Evolutionary conservation across 1,284 basidiomycete species (phyloP).

Genomic region (Ceratobasidium sp.): DNA sequence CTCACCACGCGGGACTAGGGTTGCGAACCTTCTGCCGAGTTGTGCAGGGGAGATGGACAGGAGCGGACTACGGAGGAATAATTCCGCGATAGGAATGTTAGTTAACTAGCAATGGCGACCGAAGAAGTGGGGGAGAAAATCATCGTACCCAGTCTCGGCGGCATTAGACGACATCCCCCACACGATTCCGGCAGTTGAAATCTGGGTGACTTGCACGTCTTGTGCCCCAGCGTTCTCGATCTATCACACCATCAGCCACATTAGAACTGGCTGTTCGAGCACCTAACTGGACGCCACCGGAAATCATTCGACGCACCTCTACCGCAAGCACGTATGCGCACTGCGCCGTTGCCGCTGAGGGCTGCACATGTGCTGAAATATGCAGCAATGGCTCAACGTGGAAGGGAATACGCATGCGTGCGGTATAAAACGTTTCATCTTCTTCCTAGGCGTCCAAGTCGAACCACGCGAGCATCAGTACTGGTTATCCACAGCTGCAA

Average conservation of each 20-base stretch:
- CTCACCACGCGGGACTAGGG: not conserved
- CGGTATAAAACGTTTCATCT: slow-evolving; percentile 63
- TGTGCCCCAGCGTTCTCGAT: slow-evolving; percentile 21
- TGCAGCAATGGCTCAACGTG: slow-evolving; percentile 68
- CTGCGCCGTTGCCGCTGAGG: slow-evolving; percentile 62
- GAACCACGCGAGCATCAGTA: not conserved
- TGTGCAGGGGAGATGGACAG: slow-evolving; percentile 29
- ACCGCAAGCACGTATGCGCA: slow-evolving; percentile 65
- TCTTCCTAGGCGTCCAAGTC: slow-evolving; percentile 56
- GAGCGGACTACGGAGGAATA: slow-evolving; percentile 2
- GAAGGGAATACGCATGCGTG: slow-evolving; percentile 65
- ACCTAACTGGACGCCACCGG: not conserved
- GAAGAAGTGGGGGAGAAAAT: not conserved
- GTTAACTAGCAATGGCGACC: slow-evolving; percentile 1
- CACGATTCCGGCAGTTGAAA: slow-evolving; percentile 28
- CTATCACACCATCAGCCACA: slow-evolving; percentile 10
- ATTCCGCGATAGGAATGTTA: slow-evolving; percentile 15
- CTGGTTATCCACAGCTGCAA: not conserved
- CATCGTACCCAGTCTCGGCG: slow-evolving; percentile 1
- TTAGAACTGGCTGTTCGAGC: not conserved
- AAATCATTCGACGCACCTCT: slow-evolving; percentile 52
- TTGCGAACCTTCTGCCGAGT: slow-evolving; percentile 17
- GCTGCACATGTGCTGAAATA: slow-evolving; percentile 61
- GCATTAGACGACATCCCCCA: slow-evolving; percentile 1
- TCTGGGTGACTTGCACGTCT: slow-evolving; percentile 32